Evolutionary conservation across 768 basidiomycete species (phyloP), one percentile per base, ranked within the genome.

Genomic region (Mycena vulgaris): DNA sequence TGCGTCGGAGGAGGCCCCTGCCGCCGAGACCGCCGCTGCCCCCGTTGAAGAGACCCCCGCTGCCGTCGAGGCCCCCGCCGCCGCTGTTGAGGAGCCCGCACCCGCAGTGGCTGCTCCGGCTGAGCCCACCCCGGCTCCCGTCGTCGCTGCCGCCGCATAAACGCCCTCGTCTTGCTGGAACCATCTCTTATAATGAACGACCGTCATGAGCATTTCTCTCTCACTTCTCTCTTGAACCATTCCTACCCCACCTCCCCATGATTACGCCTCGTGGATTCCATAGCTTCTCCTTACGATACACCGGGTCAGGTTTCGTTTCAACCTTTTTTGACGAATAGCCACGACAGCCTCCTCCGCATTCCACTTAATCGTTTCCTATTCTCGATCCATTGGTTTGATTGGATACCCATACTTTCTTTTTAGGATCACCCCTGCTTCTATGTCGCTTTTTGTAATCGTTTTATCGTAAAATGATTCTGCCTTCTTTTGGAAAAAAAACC

Each of bases 131-230:
- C 86, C 88, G 52, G 80, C 90, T 40, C 89, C 93, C 58, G 89
- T 91, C 68, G 92, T 95, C 68, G 90, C 92, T 68, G 94, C 95
- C 56, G 84, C 95, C 42, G 94, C 95, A 85, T 96, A 89, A 90
- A 79, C 49, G 28, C 3, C 17, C 55, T 63, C 17, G 61, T 72
- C 14, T 14, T 37, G 35, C 35, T 27, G 47, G 47, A 25, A 48
- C 47, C 47, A 27, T 79, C 70, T 78, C 75, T 74, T 71, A 78
- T 79, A 80, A 77, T 81, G 85, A 82, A 89, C 80, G 88, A 87
- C 85, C 78, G 64, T 85, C 75, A 85, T 78, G 82, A 82, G 73
- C 70, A 45, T 68, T 69, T 73, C 30, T 75, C 73, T 73, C 71
- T 62, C 72, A 62, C 51, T 78, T 80, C n/a, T 75, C 79, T 82